These are phyloP conservation scores for Wickerhamomyces chambardii DNA, from an alignment of 805 yeast species.

Conservation along the genomic window DNA sequence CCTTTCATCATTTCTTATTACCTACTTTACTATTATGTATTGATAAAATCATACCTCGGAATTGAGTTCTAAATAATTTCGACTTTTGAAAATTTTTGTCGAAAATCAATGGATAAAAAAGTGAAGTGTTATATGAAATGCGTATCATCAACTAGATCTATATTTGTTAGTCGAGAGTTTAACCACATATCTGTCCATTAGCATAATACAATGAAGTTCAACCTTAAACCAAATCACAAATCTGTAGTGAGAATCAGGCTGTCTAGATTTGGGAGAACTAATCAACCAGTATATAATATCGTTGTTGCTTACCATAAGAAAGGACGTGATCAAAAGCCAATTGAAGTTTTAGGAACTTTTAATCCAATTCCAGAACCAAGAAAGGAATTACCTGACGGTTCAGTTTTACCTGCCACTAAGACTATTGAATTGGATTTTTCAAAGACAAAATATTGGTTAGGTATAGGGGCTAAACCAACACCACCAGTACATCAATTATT, in stretches of 20 bases:
- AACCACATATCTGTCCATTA: too few species aligned
- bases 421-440: constrained; percentile 80
- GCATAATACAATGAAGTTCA: background rate
- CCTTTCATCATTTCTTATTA: too few species aligned
- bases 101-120: too few species aligned
- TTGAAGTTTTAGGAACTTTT: constrained; percentile 93
- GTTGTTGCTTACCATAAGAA: constrained; percentile 71
- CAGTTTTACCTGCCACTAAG: constrained; percentile 56
- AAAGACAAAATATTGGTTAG: constrained; percentile 92
- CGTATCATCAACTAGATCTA: too few species aligned
- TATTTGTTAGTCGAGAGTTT: too few species aligned
- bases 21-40: too few species aligned
- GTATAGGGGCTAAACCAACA: constrained; percentile 94
- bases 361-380: constrained; percentile 73
- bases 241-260: constrained; percentile 81
- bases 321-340: constrained; percentile 85
- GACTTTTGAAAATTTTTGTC: too few species aligned
- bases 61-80: too few species aligned
- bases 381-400: constrained; percentile 43
- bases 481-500: constrained; percentile 71
- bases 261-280: constrained; percentile 87
- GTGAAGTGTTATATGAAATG: too few species aligned
- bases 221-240: constrained; percentile 21
- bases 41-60: too few species aligned
- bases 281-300: constrained; percentile 84